phyloP scores from a whole-genome alignment of 1,284 basidiomycete genomes.

The Heterobasidion occidentale region DNA sequence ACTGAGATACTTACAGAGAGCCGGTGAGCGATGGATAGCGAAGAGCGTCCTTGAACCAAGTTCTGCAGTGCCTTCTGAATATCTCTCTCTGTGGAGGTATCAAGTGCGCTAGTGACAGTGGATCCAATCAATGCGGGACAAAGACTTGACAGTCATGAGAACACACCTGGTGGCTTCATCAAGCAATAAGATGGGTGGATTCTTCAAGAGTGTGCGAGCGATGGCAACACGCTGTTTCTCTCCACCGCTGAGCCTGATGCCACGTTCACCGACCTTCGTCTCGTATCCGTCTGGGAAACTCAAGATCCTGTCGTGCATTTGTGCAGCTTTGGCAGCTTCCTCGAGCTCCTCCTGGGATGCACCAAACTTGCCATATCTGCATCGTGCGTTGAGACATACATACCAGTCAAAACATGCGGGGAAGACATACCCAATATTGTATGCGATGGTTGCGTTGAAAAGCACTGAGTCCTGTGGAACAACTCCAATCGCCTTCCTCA shows the following conservation, averaged over 20 bases:
- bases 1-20: constrained; percentile 51
- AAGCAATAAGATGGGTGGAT: constrained; percentile 75
- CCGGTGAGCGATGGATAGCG: constrained; percentile 74
- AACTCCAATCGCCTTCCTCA: constrained; percentile 76
- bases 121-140: background rate
- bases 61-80: constrained; percentile 79
- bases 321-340: constrained; percentile 65
- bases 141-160: background rate
- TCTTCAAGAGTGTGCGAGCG: constrained; percentile 80
- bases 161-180: constrained; percentile 74
- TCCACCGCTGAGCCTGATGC: constrained; percentile 70
- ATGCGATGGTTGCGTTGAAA: constrained; percentile 74
- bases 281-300: constrained; percentile 78
- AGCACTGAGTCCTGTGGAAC: constrained; percentile 80
- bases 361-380: constrained; percentile 66
- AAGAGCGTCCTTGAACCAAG: constrained; percentile 62
- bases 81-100: constrained; percentile 78
- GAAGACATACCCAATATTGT: constrained; percentile 59
- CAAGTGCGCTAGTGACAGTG: constrained; percentile 47
- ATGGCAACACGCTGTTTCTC: constrained; percentile 86
- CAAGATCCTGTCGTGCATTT: constrained; percentile 76
- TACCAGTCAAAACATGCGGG: background rate
- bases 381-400: background rate
- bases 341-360: constrained; percentile 64
- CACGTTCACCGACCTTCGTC: constrained; percentile 77